Base-by-base conservation (phyloP, 106 monocot genomes). In the Dendrobium chrysotoxum region DNA sequence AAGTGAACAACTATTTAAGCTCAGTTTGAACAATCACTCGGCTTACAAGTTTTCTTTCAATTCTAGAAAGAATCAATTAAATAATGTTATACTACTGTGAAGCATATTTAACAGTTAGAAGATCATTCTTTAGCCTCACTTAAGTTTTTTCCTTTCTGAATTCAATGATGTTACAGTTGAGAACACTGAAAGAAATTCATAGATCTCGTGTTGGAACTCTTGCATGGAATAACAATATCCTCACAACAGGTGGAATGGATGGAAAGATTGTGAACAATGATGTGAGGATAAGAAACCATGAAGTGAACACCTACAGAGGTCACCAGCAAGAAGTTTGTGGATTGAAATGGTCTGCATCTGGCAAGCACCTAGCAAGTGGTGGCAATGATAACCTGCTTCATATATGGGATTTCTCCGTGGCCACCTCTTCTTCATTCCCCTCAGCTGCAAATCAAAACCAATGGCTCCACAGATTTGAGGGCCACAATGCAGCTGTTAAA, bases 321-420 rank as follows among this genome's bases (percentile, higher is more conserved):
- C 91, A 91, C 84, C 70, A 76, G 6, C 75, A 80, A 42, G 91
- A 91, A 81, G 88, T 91, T 12, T 91, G 91, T 50, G 88, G 91
- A 3, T 79, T 91, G 18, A 91, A 81, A 77, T 91, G 91, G 91
- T 89, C 91, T 4, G 83, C 82, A 8, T 87, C 86, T 2, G 87
- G 89, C 7, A 75, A 89, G 28, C 88, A 87, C 39, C 71, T 92
- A 16, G 91, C 89, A 1, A 89, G 89, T 45, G 87, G 91, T 2
- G 89, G 91, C 44, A 89, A 92, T 50, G 89, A 92, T 73, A 87
- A 89, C 50, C 81, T 92, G 15, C 71, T 92, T 5, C 86, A 91
- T 79, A 87, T 92, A 17, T 92, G 91, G 89, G 88, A 87, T 77
- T 61, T 81, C 13, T 84, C 86, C 5, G 83, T 84, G 84, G 42